A percentile compares a stretch with the other conserved stretches of the same genome.
phyloP scores from a whole-genome alignment of 2,329 filamentous ascomycete species.

The Alternaria viburni region DNA sequence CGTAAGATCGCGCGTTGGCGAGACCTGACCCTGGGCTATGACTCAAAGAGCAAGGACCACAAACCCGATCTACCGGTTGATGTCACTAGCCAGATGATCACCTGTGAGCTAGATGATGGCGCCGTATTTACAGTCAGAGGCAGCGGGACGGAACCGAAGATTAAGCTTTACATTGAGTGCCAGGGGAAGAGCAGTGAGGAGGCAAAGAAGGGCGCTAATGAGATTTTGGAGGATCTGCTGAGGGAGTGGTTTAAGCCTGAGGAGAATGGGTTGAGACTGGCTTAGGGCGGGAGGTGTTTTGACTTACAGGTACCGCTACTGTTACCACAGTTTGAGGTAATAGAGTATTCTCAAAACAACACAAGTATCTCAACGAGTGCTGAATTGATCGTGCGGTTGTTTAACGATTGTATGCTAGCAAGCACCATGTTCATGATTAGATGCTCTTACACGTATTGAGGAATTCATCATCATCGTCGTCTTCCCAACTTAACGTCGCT shows the following conservation, averaged over 20 bases:
- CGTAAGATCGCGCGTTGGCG: slow-evolving; percentile 65
- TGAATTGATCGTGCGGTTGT: background rate
- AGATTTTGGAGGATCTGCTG: slow-evolving; percentile 55
- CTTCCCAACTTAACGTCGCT: background rate
- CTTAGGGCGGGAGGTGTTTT: slow-evolving; percentile 4
- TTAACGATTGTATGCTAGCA: background rate
- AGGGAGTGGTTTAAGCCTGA: slow-evolving; percentile 58
- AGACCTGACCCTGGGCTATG: slow-evolving; percentile 66
- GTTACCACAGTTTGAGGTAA: too few species aligned
- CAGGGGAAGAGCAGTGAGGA: slow-evolving; percentile 49
- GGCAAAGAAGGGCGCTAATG: slow-evolving; percentile 54
- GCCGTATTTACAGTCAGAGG: slow-evolving; percentile 66
- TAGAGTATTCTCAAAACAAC: too few species aligned
- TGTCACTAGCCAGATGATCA: slow-evolving; percentile 67
- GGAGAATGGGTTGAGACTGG: slow-evolving; percentile 43
- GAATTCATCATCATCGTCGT: background rate
- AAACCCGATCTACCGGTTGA: slow-evolving; percentile 64
- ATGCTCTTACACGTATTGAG: background rate
- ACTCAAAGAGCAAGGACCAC: slow-evolving; percentile 61
- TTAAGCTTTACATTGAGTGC: slow-evolving; percentile 65
- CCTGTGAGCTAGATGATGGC: slow-evolving; percentile 62
- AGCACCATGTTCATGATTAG: background rate
- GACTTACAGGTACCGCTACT: background rate
- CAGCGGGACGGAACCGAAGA: slow-evolving; percentile 71
- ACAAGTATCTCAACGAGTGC: too few species aligned